A percentile compares a stretch with the other conserved stretches of the same genome.
These are phyloP conservation scores for Epipyxis sp. DNA, from an alignment of 108 stramenopile species.

Conservation along the genomic window DNA sequence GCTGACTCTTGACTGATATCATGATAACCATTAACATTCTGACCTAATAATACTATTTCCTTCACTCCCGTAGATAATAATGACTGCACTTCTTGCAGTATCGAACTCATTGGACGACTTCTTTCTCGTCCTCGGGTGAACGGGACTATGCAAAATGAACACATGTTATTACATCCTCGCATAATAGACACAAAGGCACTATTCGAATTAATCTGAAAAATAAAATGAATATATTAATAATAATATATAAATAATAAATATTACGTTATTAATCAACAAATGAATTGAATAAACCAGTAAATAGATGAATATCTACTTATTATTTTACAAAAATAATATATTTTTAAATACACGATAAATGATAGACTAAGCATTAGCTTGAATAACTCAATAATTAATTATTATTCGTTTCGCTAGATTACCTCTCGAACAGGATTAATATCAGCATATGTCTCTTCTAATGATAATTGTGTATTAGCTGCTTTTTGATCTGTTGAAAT, in stretches of 20 bases:
- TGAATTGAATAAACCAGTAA: no score
- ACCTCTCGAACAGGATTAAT: conserved; percentile 76
- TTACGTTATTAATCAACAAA: no score
- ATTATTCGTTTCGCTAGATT: no score
- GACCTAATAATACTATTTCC: conserved; percentile 89
- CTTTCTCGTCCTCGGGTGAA: conserved; percentile 92
- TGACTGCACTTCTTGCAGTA: conserved; percentile 73
- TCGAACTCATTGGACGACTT: conserved; percentile 73
- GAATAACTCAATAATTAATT: no score
- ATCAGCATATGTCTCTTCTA: conserved; percentile 95
- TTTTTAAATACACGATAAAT: no score
- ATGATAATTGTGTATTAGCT: conserved; percentile 58
- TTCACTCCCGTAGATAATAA: conserved; percentile 75
- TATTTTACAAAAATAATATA: no score
- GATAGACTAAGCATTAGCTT: no score
- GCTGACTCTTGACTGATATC: conserved; percentile 49
- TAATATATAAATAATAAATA: no score
- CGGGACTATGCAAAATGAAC: conserved; percentile 96
- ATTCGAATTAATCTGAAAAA: no score
- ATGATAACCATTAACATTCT: conserved; percentile 98
- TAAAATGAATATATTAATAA: no score
- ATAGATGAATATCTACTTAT: no score
- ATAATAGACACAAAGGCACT: conserved; percentile 88
- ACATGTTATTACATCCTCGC: conserved; percentile 97
- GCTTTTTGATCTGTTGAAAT: background rate